Evolutionary conservation across 2,329 filamentous ascomycete genomes (phyloP).

Genomic region (Scedosporium boydii): DNA sequence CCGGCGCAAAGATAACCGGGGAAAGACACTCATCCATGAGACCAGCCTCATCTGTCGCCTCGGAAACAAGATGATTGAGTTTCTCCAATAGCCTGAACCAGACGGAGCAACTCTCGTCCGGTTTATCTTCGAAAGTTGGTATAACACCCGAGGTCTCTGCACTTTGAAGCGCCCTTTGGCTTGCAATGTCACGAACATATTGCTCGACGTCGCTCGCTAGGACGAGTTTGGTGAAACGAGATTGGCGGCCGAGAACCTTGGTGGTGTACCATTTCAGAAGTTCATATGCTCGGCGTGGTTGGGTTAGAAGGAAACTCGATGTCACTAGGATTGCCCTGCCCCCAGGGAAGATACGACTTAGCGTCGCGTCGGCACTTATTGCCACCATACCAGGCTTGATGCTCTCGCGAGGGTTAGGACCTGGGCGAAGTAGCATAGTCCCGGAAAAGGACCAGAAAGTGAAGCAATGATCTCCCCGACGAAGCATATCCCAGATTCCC

Average conservation of each 20-base stretch:
- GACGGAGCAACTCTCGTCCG: conserved; percentile 8
- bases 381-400: not conserved
- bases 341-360: conserved; percentile 20
- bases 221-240: conserved; percentile 15
- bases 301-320: conserved; percentile 30
- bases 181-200: conserved; percentile 20
- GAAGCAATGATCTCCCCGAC: conserved; percentile 15
- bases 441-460: conserved; percentile 31
- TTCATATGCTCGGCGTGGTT: conserved; percentile 22
- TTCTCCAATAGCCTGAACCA: not conserved
- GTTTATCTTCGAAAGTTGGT: too few relatives aligned
- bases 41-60: not conserved
- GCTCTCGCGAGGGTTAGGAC: conserved; percentile 7
- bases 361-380: too few relatives aligned
- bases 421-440: conserved; percentile 14
- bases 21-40: conserved; percentile 20
- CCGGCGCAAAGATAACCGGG: conserved; percentile 35
- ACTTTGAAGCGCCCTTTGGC: not conserved
- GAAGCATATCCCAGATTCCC: conserved; percentile 23
- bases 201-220: conserved; percentile 18
- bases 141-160: not conserved
- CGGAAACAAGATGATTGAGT: not conserved
- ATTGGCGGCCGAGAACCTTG: conserved; percentile 5
- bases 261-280: conserved; percentile 26
- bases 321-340: conserved; percentile 28